These are phyloP conservation scores for Aspergillus quadrilineatus DNA, from an alignment of 2,329 filamentous ascomycete genomes.

Conservation along the genomic window DNA sequence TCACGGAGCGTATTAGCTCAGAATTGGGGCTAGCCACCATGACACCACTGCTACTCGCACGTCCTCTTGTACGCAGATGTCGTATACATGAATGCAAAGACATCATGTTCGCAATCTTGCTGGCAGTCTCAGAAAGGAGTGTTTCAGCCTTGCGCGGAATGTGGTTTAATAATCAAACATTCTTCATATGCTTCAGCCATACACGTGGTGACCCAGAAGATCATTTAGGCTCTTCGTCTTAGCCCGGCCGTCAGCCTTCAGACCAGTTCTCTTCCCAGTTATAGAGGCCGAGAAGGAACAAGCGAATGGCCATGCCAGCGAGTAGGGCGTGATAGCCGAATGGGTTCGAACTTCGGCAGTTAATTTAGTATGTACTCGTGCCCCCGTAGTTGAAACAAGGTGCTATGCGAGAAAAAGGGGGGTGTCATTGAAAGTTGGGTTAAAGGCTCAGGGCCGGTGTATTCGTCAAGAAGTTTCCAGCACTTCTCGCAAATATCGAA, in stretches of 20 bases:
- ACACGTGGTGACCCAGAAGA: constrained; percentile 3
- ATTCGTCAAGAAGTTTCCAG: not conserved
- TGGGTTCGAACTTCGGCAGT: constrained; percentile 4
- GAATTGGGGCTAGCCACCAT: not conserved
- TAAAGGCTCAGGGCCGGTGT: not conserved
- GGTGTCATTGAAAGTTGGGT: too few species aligned
- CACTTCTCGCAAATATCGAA: not conserved
- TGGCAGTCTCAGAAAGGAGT: not conserved
- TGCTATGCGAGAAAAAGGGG: not conserved
- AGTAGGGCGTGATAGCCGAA: constrained; percentile 2
- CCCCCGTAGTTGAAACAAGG: constrained; percentile 2
- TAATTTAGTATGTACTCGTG: not conserved
- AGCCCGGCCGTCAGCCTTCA: not conserved
- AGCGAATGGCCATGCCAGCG: not conserved
- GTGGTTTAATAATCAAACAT: not conserved
- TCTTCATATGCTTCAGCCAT: constrained; percentile 1
- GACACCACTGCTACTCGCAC: not conserved
- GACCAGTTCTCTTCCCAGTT: not conserved
- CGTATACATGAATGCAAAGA: not conserved
- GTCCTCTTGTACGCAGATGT: not conserved
- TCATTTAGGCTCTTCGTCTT: not conserved
- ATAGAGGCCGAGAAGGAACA: not conserved
- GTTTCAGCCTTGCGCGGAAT: constrained; percentile 8
- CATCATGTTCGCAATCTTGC: not conserved
- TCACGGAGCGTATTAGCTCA: not conserved